phyloP scores from a whole-genome alignment of 805 yeast genomes.

The Kodamaea nitidulidarum region DNA sequence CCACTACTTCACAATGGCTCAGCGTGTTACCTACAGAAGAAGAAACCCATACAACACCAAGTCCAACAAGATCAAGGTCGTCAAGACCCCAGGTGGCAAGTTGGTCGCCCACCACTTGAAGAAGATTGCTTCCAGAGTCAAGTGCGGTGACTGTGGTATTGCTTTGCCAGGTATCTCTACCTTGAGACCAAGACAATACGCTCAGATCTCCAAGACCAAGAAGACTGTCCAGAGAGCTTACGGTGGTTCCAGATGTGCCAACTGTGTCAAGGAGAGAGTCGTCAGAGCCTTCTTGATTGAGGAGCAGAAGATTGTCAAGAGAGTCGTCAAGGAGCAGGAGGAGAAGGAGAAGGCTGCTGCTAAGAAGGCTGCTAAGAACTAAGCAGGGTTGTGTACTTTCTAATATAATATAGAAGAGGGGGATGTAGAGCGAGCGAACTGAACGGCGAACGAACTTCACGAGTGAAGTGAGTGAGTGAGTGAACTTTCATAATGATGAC shows the following conservation, averaged over 20 bases:
- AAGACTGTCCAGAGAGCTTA: constrained; percentile 99
- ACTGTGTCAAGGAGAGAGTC: constrained; percentile 98
- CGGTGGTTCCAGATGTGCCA: constrained; percentile 99
- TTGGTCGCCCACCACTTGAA: constrained; percentile 96
- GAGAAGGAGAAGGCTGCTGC: constrained; percentile 69
- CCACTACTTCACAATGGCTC: constrained; percentile 79
- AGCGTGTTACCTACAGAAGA: constrained; percentile 99
- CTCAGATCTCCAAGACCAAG: constrained; percentile 89
- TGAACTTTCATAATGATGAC: too few species aligned
- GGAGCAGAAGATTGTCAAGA: constrained; percentile 99
- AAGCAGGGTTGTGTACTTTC: constrained; percentile 18
- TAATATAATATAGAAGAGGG: constrained; percentile 12
- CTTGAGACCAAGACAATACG: constrained; percentile 98
- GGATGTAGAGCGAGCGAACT: neutral
- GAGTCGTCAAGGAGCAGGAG: constrained; percentile 95
- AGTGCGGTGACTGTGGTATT: constrained; percentile 84
- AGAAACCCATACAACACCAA: constrained; percentile 99
- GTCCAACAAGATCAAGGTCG: constrained; percentile 99
- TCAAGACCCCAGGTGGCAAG: constrained; percentile 99
- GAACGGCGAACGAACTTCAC: neutral
- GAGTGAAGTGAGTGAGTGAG: neutral
- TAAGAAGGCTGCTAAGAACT: constrained; percentile 32
- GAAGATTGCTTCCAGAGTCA: constrained; percentile 83
- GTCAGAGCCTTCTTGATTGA: constrained; percentile 99
- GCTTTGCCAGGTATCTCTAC: constrained; percentile 86